phyloP scores from a whole-genome alignment of 176 grass and related monocot genomes.

The Hyparrhenia diplandra region DNA sequence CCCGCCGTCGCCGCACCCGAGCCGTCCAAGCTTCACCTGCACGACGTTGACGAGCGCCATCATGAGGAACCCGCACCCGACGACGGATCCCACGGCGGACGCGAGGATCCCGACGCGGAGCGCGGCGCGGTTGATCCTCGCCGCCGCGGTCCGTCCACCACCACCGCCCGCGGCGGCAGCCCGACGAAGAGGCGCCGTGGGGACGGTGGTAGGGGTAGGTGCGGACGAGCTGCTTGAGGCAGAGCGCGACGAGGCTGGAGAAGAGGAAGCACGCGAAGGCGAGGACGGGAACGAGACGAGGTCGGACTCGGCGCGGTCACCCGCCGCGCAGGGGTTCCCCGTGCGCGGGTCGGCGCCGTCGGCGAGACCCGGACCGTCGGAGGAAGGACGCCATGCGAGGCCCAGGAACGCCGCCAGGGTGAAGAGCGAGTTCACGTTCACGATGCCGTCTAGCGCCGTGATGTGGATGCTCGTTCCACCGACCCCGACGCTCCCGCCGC shows the following conservation, averaged over 20 bases:
- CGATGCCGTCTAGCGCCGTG: conserved; percentile 88
- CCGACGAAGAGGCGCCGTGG: background rate
- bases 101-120: conserved; percentile 73
- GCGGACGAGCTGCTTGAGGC: conserved; percentile 95
- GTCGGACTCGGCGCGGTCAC: conserved; percentile 56
- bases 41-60: conserved; percentile 88
- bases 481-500: background rate
- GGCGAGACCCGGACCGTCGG: conserved; percentile 36
- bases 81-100: conserved; percentile 58
- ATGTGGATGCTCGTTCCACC: conserved; percentile 78
- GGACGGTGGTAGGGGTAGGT: background rate
- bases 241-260: conserved; percentile 94
- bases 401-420: conserved; percentile 74
- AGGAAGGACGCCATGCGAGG: conserved; percentile 65
- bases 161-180: background rate
- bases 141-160: conserved; percentile 12
- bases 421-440: conserved; percentile 96
- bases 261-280: conserved; percentile 92
- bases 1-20: conserved; percentile 59
- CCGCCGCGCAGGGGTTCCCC: conserved; percentile 39
- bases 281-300: conserved; percentile 75
- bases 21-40: conserved; percentile 73
- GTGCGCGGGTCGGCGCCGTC: conserved; percentile 19
- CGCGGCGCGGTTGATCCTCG: conserved; percentile 54
- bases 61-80: conserved; percentile 73